A percentile compares a stretch with the other conserved stretches of the same genome.
phyloP scores from a whole-genome alignment of 179 eudicot species.

The Camellia oleifera region DNA sequence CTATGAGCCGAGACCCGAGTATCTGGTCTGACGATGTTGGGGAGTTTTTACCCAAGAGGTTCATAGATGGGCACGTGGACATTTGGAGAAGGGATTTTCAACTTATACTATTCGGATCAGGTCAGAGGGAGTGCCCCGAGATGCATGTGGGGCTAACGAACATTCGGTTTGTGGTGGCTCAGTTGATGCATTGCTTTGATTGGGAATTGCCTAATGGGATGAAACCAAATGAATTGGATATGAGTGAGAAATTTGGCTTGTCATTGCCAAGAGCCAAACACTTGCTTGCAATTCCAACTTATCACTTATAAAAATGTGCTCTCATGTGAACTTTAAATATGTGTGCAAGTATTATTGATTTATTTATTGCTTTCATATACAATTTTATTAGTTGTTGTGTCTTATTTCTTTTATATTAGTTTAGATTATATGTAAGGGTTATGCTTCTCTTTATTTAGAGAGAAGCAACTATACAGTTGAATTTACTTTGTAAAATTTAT shows the following conservation, averaged over 20 bases:
- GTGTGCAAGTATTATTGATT: too few species aligned
- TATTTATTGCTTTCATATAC: too few species aligned
- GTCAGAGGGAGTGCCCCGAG: not conserved
- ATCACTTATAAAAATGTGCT: not conserved
- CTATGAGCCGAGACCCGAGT: constrained; percentile 15
- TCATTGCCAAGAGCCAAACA: constrained; percentile 16
- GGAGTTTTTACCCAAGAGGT: constrained; percentile 29
- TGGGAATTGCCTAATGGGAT: constrained; percentile 21
- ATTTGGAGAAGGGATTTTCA: constrained; percentile 11
- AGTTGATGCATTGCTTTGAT: constrained; percentile 25
- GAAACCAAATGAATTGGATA: constrained; percentile 22
- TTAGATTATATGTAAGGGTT: too few species aligned
- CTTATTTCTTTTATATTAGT: too few species aligned
- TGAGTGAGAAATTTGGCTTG: constrained; percentile 26
- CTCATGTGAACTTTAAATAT: too few species aligned
- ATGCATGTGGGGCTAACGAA: constrained; percentile 10
- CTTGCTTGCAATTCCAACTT: constrained; percentile 11
- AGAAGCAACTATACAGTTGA: too few species aligned
- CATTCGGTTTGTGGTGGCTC: constrained; percentile 19
- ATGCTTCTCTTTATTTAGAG: too few species aligned
- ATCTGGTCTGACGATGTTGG: constrained; percentile 23
- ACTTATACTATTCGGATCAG: constrained; percentile 3
- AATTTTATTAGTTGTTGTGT: too few species aligned
- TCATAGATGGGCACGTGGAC: constrained; percentile 4
- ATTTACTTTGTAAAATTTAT: too few species aligned